Conservation (phyloP, 345 rosid species). For the Gynandropsis gynandra region DNA sequence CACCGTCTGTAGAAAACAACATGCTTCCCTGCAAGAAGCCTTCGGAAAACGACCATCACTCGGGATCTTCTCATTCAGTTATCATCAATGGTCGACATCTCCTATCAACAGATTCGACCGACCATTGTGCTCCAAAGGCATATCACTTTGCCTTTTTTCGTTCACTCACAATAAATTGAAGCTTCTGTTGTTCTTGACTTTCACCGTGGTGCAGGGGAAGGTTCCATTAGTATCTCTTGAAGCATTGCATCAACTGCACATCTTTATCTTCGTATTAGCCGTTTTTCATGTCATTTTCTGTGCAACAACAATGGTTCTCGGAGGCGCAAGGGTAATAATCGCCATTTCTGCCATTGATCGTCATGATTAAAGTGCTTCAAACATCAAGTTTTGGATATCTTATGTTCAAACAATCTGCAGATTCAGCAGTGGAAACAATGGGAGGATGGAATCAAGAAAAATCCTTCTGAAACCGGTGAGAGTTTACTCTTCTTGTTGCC, state of each 20-base stretch:
- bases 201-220: slow-evolving; percentile 42
- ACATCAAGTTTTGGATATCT: background rate
- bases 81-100: slow-evolving; percentile 33
- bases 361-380: background rate
- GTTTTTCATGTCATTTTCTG: slow-evolving; percentile 77
- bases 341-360: background rate
- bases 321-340: slow-evolving; percentile 56
- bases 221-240: slow-evolving; percentile 60
- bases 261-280: slow-evolving; percentile 79
- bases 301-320: slow-evolving; percentile 66
- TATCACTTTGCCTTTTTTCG: background rate
- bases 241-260: slow-evolving; percentile 84
- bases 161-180: background rate
- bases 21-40: slow-evolving; percentile 75
- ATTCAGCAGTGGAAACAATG: slow-evolving; percentile 75
- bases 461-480: slow-evolving; percentile 25
- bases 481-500: background rate
- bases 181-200: background rate
- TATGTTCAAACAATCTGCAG: slow-evolving; percentile 23
- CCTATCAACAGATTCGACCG: slow-evolving; percentile 26
- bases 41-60: slow-evolving; percentile 22
- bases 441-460: slow-evolving; percentile 40
- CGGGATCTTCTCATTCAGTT: slow-evolving; percentile 22
- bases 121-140: slow-evolving; percentile 37
- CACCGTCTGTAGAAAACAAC: slow-evolving; percentile 33